These are phyloP conservation scores for Diutina ranongensis DNA, from an alignment of 1,139 yeast species.

Conservation along the genomic window DNA sequence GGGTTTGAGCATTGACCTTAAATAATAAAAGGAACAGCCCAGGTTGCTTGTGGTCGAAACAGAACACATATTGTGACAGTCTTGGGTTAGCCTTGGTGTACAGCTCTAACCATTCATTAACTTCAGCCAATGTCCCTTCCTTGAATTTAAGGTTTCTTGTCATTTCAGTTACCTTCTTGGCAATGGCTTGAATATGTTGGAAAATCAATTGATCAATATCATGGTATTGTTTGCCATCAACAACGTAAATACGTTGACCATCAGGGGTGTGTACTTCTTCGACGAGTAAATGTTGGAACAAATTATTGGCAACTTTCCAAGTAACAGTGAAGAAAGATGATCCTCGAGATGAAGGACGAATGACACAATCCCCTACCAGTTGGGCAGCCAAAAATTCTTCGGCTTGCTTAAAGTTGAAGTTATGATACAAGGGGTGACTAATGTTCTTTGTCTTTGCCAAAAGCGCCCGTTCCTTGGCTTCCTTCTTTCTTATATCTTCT, in stretches of 20 bases:
- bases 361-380: conserved; percentile 84
- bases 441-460: conserved; percentile 53
- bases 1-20: conserved; percentile 62
- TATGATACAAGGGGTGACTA: conserved; percentile 85
- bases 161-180: conserved; percentile 77
- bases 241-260: conserved; percentile 30
- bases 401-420: conserved; percentile 78
- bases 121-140: conserved; percentile 69
- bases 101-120: conserved; percentile 77
- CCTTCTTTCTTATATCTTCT: conserved; percentile 48
- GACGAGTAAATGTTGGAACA: conserved; percentile 86
- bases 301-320: conserved; percentile 88
- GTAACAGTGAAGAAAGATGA: conserved; percentile 82
- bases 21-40: conserved; percentile 85
- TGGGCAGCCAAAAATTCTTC: conserved; percentile 86
- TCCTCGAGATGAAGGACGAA: conserved; percentile 91
- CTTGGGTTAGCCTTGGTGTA: conserved; percentile 87
- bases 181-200: conserved; percentile 78
- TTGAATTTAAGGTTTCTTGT: conserved; percentile 81
- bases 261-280: conserved; percentile 31
- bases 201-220: conserved; percentile 92
- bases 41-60: conserved; percentile 83
- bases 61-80: conserved; percentile 84
- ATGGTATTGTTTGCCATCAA: conserved; percentile 60
- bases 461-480: conserved; percentile 47